Base-by-base conservation (phyloP, 2,329 filamentous ascomycete species). In the Xylariaceae sp. region DNA sequence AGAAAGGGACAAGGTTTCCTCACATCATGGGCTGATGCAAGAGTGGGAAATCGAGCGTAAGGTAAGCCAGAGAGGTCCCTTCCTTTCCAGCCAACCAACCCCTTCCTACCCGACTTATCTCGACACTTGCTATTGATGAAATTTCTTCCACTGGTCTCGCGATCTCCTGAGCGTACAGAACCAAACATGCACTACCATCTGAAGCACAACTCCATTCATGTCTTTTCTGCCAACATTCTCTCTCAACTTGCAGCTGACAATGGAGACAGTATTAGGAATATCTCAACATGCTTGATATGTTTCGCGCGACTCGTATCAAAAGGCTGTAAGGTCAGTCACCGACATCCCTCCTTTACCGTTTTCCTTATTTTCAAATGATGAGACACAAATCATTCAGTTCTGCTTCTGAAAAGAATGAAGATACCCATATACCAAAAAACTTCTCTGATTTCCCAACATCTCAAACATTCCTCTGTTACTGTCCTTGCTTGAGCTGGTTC, bases 131-230 rank as follows among this genome's bases (percentile, higher is more conserved):
- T 65, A 46, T 52, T 78, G 75, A 79, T 76, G 75, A 78, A 58
- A 50, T 60, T 50, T 54, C 61, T 65, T 67, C 72, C 71, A 77
- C 73, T 66, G 73, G 78, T 78, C 72, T 50, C 71, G 76, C 70
- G 73, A 79, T 55, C 50, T 54, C 68, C 70, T 71, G 76, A 79
- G 75, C 76, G 73, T 57, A 41, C 59, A 55, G 69, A 76, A 79
- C 71, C 38, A 69, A 71, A 82, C 79, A 83, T 83, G 79, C 79
- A 83, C 78, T 81, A 83, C 79, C 79, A 83, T 83, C 79, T 83
- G 79, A 76, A 79, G 64, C 67, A 52, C 47, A 38, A 48, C 43
- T 26, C 37, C 38, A 31, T 32, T 40, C 41, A 36, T 42, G 34
- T 44, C 47, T 41, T 47, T 47, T 35, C 44, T n/a, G 34, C 40